Conservation (phyloP, 75 land plant genomes). For the Selaginella moellendorffii region DNA sequence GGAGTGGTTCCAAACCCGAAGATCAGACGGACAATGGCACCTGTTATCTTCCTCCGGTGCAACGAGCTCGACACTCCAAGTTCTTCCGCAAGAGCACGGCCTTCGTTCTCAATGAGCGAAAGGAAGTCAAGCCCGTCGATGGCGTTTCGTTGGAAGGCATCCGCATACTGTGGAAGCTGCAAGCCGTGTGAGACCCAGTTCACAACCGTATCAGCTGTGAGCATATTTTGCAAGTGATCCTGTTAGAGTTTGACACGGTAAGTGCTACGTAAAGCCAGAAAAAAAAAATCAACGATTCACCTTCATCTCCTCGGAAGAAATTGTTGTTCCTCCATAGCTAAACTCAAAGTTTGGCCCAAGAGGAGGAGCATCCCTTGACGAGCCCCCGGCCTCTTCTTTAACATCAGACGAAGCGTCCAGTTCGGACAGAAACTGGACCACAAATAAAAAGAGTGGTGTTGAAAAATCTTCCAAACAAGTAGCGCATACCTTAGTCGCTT, state of each 20-base stretch:
- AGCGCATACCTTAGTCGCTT: slow-evolving; percentile 26
- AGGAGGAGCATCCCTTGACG: slow-evolving; percentile 2
- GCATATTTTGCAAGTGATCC: slow-evolving; percentile 34
- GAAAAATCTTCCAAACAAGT: slow-evolving; percentile 1
- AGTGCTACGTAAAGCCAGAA: not conserved
- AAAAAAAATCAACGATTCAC: not conserved
- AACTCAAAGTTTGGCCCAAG: slow-evolving; percentile 2
- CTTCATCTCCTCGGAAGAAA: not conserved
- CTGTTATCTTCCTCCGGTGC: slow-evolving; percentile 23
- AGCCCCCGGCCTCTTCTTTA: slow-evolving; percentile 8
- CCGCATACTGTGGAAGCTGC: slow-evolving; percentile 31
- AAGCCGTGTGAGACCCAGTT: slow-evolving; percentile 32
- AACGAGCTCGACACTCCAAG: slow-evolving; percentile 22
- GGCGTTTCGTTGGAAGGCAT: slow-evolving; percentile 26
- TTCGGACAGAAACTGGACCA: slow-evolving; percentile 14
- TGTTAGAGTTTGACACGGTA: slow-evolving; percentile 9
- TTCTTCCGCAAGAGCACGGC: slow-evolving; percentile 19
- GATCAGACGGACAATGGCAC: slow-evolving; percentile 25
- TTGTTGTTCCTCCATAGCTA: slow-evolving; percentile 10
- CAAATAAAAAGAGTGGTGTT: not conserved
- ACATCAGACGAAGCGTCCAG: slow-evolving; percentile 10
- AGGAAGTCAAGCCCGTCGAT: slow-evolving; percentile 30
- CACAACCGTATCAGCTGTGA: slow-evolving; percentile 28
- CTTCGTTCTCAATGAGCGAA: slow-evolving; percentile 24
- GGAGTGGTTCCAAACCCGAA: slow-evolving; percentile 25